Evolutionary conservation across 75 land plant genomes (phyloP), one percentile per base, ranked within the genome.

Genomic region (Pinus tabuliformis): DNA sequence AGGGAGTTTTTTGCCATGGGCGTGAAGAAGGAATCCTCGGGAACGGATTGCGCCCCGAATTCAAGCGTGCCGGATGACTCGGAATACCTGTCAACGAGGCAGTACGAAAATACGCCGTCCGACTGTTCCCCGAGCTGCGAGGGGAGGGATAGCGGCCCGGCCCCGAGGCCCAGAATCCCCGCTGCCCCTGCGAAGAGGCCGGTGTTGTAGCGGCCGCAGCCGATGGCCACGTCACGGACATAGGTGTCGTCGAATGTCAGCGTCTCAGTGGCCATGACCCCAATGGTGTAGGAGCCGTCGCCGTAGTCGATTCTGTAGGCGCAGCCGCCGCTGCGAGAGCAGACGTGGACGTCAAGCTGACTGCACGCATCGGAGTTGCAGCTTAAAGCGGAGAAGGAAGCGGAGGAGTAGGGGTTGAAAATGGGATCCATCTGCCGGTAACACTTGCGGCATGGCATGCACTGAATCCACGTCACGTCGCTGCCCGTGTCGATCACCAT

Each of bases 141-240:
- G 61, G 90, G 86, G 45, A 94, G 76, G 3, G 94, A 91, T 77
- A 91, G 33, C 33, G 33, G 2, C 1, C 33, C 33, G 33, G 33
- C 33, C 33, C 33, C 33, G 33, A 33, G 33, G 33, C 33, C 33
- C 33, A 33, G 33, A 33, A 33, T 0, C 33, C 33, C 33, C 33
- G 33, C 33, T 2, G 33, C 33, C 2, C 33, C 33, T 33, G 1
- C 33, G 33, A 33, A 33, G 33, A 33, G 33, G 33, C 33, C 94
- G 57, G 81, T 80, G 87, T 94, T 94, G 74, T 59, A 78, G 64
- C 88, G 92, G 42, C 97, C 97, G 65, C 97, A 94, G 60, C 96
- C 96, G 62, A 91, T 83, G 54, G 91, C 87, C 45, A 91, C 82
- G 49, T 81, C 56, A 7, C 76, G 76, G 58, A 92, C 72, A 33